Evolutionary conservation across 345 rosid genomes (phyloP).

Genomic region (Arabidopsis arenosa): DNA sequence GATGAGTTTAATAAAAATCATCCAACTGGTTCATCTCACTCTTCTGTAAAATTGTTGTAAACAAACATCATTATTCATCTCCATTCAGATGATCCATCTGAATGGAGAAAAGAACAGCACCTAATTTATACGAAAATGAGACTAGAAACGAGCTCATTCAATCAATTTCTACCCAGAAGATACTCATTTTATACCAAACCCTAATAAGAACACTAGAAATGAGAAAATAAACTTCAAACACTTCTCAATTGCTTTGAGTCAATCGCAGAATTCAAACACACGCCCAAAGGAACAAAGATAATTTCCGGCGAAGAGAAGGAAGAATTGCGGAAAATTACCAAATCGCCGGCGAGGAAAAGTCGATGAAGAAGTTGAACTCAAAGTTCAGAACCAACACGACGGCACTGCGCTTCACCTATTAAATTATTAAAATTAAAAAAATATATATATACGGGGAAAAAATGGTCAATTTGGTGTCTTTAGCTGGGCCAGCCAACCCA

Average conservation of each 20-base stretch:
- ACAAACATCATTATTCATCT: no score
- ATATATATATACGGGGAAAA: background rate
- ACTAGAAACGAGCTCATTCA: constrained; percentile 26
- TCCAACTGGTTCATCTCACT: no score
- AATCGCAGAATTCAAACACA: background rate
- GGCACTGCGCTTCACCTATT: constrained; percentile 27
- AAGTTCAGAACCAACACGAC: constrained; percentile 36
- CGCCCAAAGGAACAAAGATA: background rate
- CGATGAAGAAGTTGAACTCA: constrained; percentile 32
- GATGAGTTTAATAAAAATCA: no score
- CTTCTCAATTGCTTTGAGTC: background rate
- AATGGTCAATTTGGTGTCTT: background rate
- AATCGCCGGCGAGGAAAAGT: constrained; percentile 38
- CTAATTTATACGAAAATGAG: background rate
- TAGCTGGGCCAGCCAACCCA: constrained; percentile 31
- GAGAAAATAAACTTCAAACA: constrained; percentile 19
- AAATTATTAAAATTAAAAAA: background rate
- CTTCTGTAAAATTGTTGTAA: no score
- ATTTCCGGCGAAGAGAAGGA: constrained; percentile 8
- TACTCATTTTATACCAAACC: constrained; percentile 11
- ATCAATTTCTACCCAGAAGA: constrained; percentile 26
- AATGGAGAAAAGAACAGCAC: no score
- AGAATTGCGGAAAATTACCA: constrained; percentile 33
- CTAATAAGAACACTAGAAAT: constrained; percentile 30
- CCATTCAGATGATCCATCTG: no score